A percentile compares a stretch with the other conserved stretches of the same genome.
phyloP scores from a whole-genome alignment of 176 grass and related monocot genomes.

The Raddia distichophylla region DNA sequence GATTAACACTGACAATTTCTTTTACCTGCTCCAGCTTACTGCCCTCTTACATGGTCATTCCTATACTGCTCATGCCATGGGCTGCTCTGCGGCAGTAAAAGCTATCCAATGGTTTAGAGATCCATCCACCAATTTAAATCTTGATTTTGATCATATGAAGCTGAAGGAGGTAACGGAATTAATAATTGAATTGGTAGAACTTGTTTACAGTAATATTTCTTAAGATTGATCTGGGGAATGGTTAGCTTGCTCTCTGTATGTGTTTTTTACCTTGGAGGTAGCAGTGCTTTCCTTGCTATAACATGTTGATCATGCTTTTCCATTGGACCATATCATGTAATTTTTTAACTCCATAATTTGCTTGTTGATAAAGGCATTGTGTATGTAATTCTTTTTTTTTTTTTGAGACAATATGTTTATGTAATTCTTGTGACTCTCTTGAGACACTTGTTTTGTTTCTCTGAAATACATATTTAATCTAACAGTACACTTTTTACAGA shows the following conservation, averaged over 20 bases:
- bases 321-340: background rate
- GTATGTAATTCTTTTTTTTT: background rate
- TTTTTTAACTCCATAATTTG: slow-evolving; percentile 12
- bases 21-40: slow-evolving; percentile 60
- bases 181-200: background rate
- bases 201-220: background rate
- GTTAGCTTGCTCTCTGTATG: background rate
- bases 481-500: slow-evolving; percentile 17
- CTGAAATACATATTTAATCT: background rate
- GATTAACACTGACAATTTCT: slow-evolving; percentile 5
- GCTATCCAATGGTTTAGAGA: slow-evolving; percentile 88
- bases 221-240: background rate
- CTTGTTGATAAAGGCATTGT: background rate
- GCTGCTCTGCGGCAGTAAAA: slow-evolving; percentile 79
- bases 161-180: slow-evolving; percentile 74
- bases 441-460: background rate
- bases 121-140: slow-evolving; percentile 69
- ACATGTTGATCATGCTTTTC: background rate
- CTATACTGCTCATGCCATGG: slow-evolving; percentile 90
- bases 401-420: too few relatives aligned
- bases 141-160: slow-evolving; percentile 59
- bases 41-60: slow-evolving; percentile 95
- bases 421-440: background rate
- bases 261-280: slow-evolving; percentile 4
- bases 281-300: background rate